Base-by-base conservation (phyloP, 1,284 basidiomycete species). In the Cystobasidium pallidum region DNA sequence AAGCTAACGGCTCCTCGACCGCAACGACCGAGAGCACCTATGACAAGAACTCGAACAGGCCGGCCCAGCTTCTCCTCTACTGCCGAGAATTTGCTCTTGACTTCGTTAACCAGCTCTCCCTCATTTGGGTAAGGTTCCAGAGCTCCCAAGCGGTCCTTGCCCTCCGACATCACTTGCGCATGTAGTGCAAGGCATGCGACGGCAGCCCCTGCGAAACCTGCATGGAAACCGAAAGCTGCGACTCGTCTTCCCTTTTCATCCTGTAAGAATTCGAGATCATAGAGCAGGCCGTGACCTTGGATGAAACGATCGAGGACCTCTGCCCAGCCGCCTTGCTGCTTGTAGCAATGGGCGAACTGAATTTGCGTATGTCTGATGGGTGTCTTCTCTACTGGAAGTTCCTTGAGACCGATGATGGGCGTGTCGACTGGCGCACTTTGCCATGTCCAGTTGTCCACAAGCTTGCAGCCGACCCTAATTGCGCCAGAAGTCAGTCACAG, bases 331-430 rank as follows among this genome's bases (percentile, higher is more conserved):
- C 86, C 92, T 82, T 99, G 96, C 63, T 88, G 84, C 84, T 99
- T 99, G 87, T 93, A 99, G 83, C 95, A 98, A 82, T 99, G 96
- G 1, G 94, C 95, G 78, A 99, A 99, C 81, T 98, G 94, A 81
- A 99, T 95, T 83, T 99, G 96, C 10, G 91, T 94, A 83, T 97
- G 94, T 13, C 86, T 88, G 21, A 97, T 84, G 21, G 94, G 90
- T 52, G 88, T 88, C 19, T 86, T 85, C 52, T 91, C 94, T 74
- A 84, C 87, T 47, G 91, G 88, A 24, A 99, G 88, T 82, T 99
- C 96, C 85, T 99, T 99, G 81, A 99, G 86, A 8, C 96, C 96
- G 78, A 98, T 90, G 82, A 99, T 96, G 70, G 91, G 89, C 51
- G 89, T 84, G 47, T 88, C 82, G 32, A 81, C 81, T 0, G 94